Evolutionary conservation across 2,329 filamentous ascomycete genomes (phyloP).

Genomic region (Aspergillus pseudonomiae): DNA sequence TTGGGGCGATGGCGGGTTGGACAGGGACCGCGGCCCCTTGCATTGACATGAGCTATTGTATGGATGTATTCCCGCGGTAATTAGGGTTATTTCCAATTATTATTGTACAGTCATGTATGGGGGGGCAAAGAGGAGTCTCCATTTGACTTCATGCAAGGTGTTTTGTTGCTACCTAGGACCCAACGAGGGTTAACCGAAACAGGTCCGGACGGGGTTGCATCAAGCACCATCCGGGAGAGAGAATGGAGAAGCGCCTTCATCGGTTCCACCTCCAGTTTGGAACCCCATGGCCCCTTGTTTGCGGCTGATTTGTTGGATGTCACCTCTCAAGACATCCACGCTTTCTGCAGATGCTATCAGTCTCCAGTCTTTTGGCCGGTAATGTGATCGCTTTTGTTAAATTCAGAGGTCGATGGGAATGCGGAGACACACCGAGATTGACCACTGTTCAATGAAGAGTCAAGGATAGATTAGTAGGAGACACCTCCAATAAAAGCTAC

Average conservation of each 20-base stretch:
- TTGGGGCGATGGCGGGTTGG: background rate
- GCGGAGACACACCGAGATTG: background rate
- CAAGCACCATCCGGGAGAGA: background rate
- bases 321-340: background rate
- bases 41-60: slow-evolving; percentile 2
- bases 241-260: background rate
- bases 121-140: background rate
- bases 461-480: background rate
- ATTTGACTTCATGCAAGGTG: background rate
- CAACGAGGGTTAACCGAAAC: background rate
- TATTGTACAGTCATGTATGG: slow-evolving; percentile 6
- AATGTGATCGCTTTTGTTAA: background rate
- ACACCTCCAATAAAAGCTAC: background rate
- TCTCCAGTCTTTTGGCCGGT: background rate
- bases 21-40: slow-evolving; percentile 2
- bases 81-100: background rate
- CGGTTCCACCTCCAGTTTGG: slow-evolving; percentile 1
- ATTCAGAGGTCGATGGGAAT: background rate
- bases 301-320: background rate
- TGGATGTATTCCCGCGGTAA: background rate
- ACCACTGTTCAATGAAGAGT: background rate
- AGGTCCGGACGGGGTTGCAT: background rate
- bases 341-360: background rate
- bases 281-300: background rate
- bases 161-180: background rate